Evolutionary conservation across 352 stramenopile species (phyloP), one percentile per base, ranked within the genome.

Genomic region (Phytophthora sp.): DNA sequence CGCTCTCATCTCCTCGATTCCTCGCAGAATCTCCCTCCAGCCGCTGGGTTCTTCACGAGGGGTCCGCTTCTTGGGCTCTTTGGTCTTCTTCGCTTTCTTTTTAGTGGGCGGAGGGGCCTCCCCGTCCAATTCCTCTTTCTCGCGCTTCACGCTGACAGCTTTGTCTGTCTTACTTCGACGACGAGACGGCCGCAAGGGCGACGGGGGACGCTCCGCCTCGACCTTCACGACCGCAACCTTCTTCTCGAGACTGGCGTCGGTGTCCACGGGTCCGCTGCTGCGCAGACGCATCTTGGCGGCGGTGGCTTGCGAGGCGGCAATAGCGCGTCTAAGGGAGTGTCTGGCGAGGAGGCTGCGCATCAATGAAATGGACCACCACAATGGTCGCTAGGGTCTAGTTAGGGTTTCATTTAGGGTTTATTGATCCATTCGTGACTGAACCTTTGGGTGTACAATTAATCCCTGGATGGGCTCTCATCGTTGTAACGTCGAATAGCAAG

Each of bases 1-100:
- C 15, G 73, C 77, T 8, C 86, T 82, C 84, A 94, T 94, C 44
- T 77, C 62, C 34, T 88, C 60, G 46, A 94, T 94, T 2, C 81
- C 79, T 1, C 48, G 45, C 26, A 89, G 60, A 41, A 92, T 70
- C 23, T 81, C 65, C 26, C 88, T 68, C 86, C 86, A 94, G 11
- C 72, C 43, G 28, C 50, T 49, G 15, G 83, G 86, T 35, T 84
- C 60, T 9, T 49, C 34, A 26, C 68, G 42, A 37, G 43, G 52
- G 30, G 53, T 48, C 44, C 57, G 58, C 26, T 75, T 58, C 37
- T 79, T 78, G 28, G 41, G 62, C n/a, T 10, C 30, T 38, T 2
- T 15, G 7, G 11, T 11, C 28, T 57, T 62, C 46, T 68, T 80
- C 9, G 38, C 51, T 18, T 60, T 70, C 27, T 71, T 66, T 20